These are phyloP conservation scores for Lactifluus hygrophoroides DNA, from an alignment of 768 basidiomycete species.

Conservation along the genomic window DNA sequence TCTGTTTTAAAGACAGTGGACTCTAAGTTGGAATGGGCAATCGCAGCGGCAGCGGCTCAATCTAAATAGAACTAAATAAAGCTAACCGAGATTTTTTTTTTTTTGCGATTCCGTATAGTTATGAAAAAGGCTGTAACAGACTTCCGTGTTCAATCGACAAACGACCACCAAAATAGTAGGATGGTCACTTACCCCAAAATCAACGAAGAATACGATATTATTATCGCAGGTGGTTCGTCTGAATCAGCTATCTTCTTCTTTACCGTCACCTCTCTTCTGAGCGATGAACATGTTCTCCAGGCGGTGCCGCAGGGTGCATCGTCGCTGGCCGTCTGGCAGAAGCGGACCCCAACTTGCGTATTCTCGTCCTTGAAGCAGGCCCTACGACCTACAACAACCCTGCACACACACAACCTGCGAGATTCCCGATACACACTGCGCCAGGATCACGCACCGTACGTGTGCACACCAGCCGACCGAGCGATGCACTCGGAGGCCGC, in stretches of 20 bases:
- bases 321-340: slow-evolving; percentile 45
- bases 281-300: slow-evolving; percentile 16
- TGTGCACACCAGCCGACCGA: slow-evolving; percentile 32
- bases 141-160: neutral
- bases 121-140: too few species aligned
- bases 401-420: slow-evolving; percentile 46
- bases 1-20: too few species aligned
- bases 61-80: too few species aligned
- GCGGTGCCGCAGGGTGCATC: slow-evolving; percentile 49
- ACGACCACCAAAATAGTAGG: neutral
- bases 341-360: slow-evolving; percentile 45
- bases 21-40: too few species aligned
- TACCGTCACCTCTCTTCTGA: neutral
- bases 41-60: too few species aligned
- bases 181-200: neutral
- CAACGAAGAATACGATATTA: slow-evolving; percentile 34
- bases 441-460: slow-evolving; percentile 36
- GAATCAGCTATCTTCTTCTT: neutral
- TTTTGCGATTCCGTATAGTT: too few species aligned
- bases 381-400: slow-evolving; percentile 39
- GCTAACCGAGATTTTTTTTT: too few species aligned
- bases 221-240: slow-evolving; percentile 47
- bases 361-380: slow-evolving; percentile 56
- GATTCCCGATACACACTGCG: slow-evolving; percentile 36
- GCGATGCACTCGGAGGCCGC: slow-evolving; percentile 39